A percentile compares a stretch with the other conserved stretches of the same genome.
phyloP scores from a whole-genome alignment of 192 early-diverging fungal species.

The Backusella sp. region DNA sequence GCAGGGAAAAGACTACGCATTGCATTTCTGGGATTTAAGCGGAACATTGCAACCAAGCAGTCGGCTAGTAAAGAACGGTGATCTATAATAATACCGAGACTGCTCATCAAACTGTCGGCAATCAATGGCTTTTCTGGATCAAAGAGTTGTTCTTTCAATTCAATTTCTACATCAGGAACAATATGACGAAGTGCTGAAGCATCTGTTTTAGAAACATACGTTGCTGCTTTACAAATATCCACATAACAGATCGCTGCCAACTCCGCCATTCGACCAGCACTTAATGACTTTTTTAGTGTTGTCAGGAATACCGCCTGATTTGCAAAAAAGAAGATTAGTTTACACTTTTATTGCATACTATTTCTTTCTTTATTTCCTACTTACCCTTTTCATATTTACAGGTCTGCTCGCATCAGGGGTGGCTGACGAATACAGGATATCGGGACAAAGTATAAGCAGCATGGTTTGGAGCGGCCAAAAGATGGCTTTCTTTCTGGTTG shows the following conservation, averaged over 20 bases:
- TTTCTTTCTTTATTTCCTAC: not conserved
- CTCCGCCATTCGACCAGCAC: slow-evolving; percentile 57
- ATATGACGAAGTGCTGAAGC: slow-evolving; percentile 60
- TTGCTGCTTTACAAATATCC: slow-evolving; percentile 71
- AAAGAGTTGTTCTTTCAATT: slow-evolving; percentile 75
- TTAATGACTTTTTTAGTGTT: slow-evolving; percentile 51
- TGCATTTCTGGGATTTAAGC: slow-evolving; percentile 72
- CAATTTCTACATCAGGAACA: slow-evolving; percentile 72
- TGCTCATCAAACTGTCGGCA: slow-evolving; percentile 29
- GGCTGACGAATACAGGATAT: slow-evolving; percentile 62
- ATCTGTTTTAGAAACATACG: slow-evolving; percentile 64
- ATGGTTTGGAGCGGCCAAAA: slow-evolving; percentile 89
- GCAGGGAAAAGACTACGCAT: slow-evolving; percentile 71
- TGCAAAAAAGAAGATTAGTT: slow-evolving; percentile 9
- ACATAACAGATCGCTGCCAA: slow-evolving; percentile 70
- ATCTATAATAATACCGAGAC: slow-evolving; percentile 65
- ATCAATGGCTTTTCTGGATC: slow-evolving; percentile 49
- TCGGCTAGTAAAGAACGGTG: slow-evolving; percentile 69
- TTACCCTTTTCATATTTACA: slow-evolving; percentile 33
- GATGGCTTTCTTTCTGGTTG: slow-evolving; percentile 59
- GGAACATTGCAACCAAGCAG: slow-evolving; percentile 75
- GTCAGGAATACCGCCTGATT: slow-evolving; percentile 51
- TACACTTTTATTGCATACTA: not conserved
- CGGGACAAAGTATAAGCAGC: slow-evolving; percentile 85
- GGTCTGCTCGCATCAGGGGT: slow-evolving; percentile 23